phyloP scores from a whole-genome alignment of 306 rosid genomes.

The Malus sieversii region DNA sequence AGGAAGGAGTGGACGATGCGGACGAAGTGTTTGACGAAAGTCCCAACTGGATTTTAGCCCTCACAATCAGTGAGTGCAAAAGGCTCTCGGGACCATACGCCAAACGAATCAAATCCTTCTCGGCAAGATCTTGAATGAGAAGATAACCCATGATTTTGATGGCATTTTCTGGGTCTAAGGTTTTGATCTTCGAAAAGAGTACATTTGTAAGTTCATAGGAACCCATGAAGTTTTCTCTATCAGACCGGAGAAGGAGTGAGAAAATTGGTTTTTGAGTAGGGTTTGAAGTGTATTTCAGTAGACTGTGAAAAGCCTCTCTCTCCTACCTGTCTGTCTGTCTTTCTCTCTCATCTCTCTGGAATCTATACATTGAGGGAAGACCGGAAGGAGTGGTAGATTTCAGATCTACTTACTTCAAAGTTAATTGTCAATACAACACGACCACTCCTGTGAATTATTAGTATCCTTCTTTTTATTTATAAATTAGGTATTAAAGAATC shows the following conservation, averaged over 20 bases:
- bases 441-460: background rate
- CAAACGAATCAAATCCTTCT: slow-evolving; percentile 47
- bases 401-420: slow-evolving; percentile 43
- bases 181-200: slow-evolving; percentile 48
- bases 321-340: background rate
- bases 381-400: slow-evolving; percentile 32
- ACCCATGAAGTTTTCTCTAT: slow-evolving; percentile 34
- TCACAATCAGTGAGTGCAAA: slow-evolving; percentile 35
- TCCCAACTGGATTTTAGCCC: slow-evolving; percentile 51
- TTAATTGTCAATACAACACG: slow-evolving; percentile 17
- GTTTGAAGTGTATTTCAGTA: background rate
- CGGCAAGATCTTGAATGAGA: slow-evolving; percentile 51
- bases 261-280: background rate
- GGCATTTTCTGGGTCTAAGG: slow-evolving; percentile 71
- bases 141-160: slow-evolving; percentile 71
- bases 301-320: slow-evolving; percentile 1
- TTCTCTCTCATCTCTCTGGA: slow-evolving; percentile 31
- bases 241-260: background rate
- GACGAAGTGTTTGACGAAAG: slow-evolving; percentile 29
- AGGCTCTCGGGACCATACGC: slow-evolving; percentile 48
- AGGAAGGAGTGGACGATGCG: slow-evolving; percentile 34
- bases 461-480: too few relatives aligned
- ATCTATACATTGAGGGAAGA: slow-evolving; percentile 39
- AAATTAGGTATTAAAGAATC: too few relatives aligned
- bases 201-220: slow-evolving; percentile 57